A percentile compares a stretch with the other conserved stretches of the same genome.
phyloP scores from a whole-genome alignment of 2,329 filamentous ascomycete species.

The Arthrinium puccinioides region DNA sequence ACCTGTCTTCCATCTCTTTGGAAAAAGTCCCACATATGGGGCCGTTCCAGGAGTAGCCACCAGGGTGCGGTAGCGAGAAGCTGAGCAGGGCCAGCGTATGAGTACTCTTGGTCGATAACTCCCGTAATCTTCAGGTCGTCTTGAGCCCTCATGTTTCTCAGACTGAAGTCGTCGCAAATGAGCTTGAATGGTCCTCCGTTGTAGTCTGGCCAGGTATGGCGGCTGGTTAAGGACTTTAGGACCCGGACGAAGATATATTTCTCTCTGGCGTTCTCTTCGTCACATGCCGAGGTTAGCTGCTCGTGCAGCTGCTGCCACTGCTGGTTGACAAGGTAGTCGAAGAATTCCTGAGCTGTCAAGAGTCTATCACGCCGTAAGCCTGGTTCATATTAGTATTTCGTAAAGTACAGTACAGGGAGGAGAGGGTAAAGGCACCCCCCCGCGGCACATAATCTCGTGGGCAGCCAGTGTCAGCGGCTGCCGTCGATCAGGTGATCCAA shows the following conservation, averaged over 20 bases:
- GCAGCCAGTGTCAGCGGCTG: no score
- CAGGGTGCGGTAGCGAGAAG: slow-evolving; percentile 26
- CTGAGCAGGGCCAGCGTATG: slow-evolving; percentile 27
- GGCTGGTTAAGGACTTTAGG: neutral
- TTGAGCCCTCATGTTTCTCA: slow-evolving; percentile 28
- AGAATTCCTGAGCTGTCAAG: no score
- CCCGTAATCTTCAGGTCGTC: slow-evolving; percentile 25
- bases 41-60: slow-evolving; percentile 18
- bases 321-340: neutral
- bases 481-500: no score
- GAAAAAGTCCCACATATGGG: neutral
- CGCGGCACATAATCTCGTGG: no score
- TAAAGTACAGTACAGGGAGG: no score
- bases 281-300: neutral
- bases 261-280: neutral
- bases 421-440: no score
- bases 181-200: slow-evolving; percentile 25
- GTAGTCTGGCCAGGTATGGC: neutral
- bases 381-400: no score
- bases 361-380: no score
- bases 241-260: neutral
- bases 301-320: neutral
- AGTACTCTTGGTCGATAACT: slow-evolving; percentile 28
- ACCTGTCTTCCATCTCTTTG: neutral
- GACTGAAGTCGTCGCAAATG: slow-evolving; percentile 27